Conservation (phyloP, 441 rosid genomes). For the California macrophylla region DNA sequence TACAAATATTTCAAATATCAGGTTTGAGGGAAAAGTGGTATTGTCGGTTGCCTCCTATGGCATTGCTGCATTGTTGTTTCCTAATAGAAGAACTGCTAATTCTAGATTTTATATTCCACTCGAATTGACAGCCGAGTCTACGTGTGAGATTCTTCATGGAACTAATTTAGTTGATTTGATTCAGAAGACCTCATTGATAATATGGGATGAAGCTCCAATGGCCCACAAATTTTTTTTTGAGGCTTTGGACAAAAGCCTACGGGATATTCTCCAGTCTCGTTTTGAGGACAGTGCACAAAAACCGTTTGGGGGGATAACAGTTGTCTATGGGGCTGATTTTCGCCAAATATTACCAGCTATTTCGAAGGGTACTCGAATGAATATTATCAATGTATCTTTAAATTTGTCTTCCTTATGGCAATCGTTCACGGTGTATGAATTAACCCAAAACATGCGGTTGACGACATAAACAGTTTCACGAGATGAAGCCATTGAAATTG, state of each 20-base stretch:
- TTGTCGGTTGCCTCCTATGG: too few species aligned
- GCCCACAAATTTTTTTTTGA: slow-evolving; percentile 2
- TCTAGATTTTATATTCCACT: background rate
- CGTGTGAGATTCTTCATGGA: background rate
- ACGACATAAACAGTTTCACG: too few species aligned
- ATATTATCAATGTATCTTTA: background rate
- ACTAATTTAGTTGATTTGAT: background rate
- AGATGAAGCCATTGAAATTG: background rate
- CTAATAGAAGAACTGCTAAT: slow-evolving; percentile 1
- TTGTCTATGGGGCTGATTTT: slow-evolving; percentile 10
- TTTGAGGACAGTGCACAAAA: too few species aligned
- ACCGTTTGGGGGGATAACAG: slow-evolving; percentile 14
- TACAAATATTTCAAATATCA: too few species aligned
- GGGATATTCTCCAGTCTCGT: too few species aligned
- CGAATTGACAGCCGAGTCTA: background rate
- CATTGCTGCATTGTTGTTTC: background rate
- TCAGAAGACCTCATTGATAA: background rate
- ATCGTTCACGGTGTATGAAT: background rate
- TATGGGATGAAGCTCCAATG: slow-evolving; percentile 14
- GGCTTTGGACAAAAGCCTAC: background rate
- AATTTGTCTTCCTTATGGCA: slow-evolving; percentile 7
- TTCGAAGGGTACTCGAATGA: background rate
- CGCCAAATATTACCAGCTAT: slow-evolving; percentile 6
- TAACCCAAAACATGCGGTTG: background rate
- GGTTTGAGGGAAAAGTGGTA: too few species aligned